Evolutionary conservation across 129 eudicot species (phyloP), one percentile per base, ranked within the genome.

Genomic region (Lactuca saligna): DNA sequence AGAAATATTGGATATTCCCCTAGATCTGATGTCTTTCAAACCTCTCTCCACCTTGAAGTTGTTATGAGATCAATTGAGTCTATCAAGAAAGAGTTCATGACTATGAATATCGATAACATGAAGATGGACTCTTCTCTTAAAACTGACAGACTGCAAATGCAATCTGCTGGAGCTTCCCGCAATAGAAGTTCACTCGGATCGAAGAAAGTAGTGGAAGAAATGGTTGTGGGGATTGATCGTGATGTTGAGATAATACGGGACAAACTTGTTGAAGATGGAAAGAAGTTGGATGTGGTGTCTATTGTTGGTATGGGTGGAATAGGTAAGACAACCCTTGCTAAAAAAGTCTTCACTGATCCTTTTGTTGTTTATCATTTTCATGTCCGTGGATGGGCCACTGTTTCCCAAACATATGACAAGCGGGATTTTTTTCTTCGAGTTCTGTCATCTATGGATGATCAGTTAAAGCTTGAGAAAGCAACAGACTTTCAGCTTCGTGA

Each of bases 251-350:
- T 68, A 6, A 17, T 68, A 54, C 7, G 61, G 1, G 63, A 68
- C 53, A 68, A 68, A 54, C 63, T 68, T 3, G 4, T n/a, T 0
- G 39, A 54, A 54, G 29, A 25, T 25, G 2, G 29, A 25, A 25
- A 25, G 20, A 0, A 20, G 0, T 1, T 0, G 20, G 20, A 12
- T 15, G 35, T 77, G 13, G 42, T 70, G 0, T 42, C 81, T 1
- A 33, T 77, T 41, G 63, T 70, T 4, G 81, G 81, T 20, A 77
- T 77, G 81, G 66, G 65, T 0, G 82, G 82, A 6, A 14, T 72
- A 0, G 85, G 82, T 13, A 81, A 81, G 75, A 76, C 82, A 13
- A 76, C 82, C 51, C 75, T 81, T 9, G 85, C 78, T 54, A 65
- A 11, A 15, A 81, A 48, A 59, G 65, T 77, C 4, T 81, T 48